Percentiles rank a stretch among this genome's conserved stretches.
Evolutionary conservation across 2,329 filamentous ascomycete genomes (phyloP).

Genomic region (Xylariaceae sp.): DNA sequence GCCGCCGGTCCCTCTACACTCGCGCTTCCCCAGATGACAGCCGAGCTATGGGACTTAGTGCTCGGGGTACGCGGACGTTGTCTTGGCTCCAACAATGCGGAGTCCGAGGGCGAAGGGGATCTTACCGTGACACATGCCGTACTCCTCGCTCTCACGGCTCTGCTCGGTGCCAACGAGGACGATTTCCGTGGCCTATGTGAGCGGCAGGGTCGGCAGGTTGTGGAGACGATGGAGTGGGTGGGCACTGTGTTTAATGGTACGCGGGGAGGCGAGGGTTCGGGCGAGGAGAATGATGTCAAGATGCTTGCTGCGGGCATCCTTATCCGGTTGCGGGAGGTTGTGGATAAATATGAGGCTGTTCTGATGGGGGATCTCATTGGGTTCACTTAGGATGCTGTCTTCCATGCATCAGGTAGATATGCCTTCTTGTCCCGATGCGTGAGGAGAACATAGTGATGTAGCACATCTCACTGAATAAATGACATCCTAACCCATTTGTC

Average conservation of each 20-base stretch:
- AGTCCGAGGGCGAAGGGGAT: slow-evolving; percentile 38
- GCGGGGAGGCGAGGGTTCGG: slow-evolving; percentile 42
- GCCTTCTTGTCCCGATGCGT: neutral
- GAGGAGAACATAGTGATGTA: neutral
- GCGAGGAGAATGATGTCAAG: slow-evolving; percentile 74
- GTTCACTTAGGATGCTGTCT: too few species aligned
- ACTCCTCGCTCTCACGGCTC: slow-evolving; percentile 70
- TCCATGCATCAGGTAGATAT: too few species aligned
- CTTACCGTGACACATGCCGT: slow-evolving; percentile 65
- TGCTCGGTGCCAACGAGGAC: slow-evolving; percentile 75
- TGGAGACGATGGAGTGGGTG: slow-evolving; percentile 87
- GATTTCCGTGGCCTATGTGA: slow-evolving; percentile 68
- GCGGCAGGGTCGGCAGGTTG: slow-evolving; percentile 66
- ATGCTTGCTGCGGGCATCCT: slow-evolving; percentile 72
- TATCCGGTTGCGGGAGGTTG: slow-evolving; percentile 71
- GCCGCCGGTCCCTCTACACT: slow-evolving; percentile 76
- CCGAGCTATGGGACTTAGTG: slow-evolving; percentile 79
- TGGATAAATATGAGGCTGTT: slow-evolving; percentile 73
- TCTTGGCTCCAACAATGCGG: slow-evolving; percentile 34
- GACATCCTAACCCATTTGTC: too few species aligned
- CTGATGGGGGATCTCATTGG: slow-evolving; percentile 65
- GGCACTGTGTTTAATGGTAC: slow-evolving; percentile 64
- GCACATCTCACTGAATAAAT: too few species aligned
- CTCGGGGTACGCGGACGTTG: slow-evolving; percentile 58
- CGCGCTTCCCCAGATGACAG: slow-evolving; percentile 71